Evolutionary conservation across 352 stramenopile genomes (phyloP).

Genomic region (Globisporangium nunn): DNA sequence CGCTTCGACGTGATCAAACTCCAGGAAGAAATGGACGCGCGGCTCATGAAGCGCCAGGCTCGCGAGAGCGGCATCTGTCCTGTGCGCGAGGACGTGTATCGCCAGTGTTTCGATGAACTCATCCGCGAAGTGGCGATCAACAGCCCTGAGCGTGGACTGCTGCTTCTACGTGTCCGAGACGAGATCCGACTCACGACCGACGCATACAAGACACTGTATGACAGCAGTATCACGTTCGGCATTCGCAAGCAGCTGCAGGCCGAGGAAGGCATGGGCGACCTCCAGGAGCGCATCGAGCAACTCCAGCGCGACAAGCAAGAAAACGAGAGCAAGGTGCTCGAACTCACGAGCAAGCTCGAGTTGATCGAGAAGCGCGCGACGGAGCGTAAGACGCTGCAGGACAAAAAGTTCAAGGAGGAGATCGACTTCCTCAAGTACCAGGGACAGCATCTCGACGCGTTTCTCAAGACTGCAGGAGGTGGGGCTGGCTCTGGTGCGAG

Average conservation of each 20-base stretch:
- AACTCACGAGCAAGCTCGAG: slow-evolving; percentile 89
- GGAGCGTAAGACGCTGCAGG: slow-evolving; percentile 84
- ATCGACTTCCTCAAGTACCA: slow-evolving; percentile 95
- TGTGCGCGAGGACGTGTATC: slow-evolving; percentile 92
- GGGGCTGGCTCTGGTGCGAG: slow-evolving; percentile 2
- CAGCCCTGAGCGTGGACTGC: slow-evolving; percentile 85
- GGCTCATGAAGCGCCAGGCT: slow-evolving; percentile 86
- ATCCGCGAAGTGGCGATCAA: slow-evolving; percentile 92
- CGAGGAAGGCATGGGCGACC: slow-evolving; percentile 88
- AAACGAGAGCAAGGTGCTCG: slow-evolving; percentile 77
- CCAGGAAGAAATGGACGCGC: slow-evolving; percentile 86
- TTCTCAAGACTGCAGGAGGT: slow-evolving; percentile 83
- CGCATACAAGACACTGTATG: slow-evolving; percentile 94
- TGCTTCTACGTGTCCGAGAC: slow-evolving; percentile 90
- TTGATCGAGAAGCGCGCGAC: slow-evolving; percentile 89
- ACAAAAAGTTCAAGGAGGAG: slow-evolving; percentile 93
- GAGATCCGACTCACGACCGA: slow-evolving; percentile 92
- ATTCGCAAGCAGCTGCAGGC: slow-evolving; percentile 92
- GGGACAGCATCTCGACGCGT: slow-evolving; percentile 92
- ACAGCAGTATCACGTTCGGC: slow-evolving; percentile 90
- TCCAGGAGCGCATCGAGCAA: slow-evolving; percentile 54
- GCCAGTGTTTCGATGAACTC: slow-evolving; percentile 90
- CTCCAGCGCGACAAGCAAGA: slow-evolving; percentile 58
- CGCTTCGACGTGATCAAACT: slow-evolving; percentile 91
- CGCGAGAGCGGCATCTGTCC: slow-evolving; percentile 90